Base-by-base conservation (phyloP, 1,139 yeast species). In the Suhomyces coccinellae region DNA sequence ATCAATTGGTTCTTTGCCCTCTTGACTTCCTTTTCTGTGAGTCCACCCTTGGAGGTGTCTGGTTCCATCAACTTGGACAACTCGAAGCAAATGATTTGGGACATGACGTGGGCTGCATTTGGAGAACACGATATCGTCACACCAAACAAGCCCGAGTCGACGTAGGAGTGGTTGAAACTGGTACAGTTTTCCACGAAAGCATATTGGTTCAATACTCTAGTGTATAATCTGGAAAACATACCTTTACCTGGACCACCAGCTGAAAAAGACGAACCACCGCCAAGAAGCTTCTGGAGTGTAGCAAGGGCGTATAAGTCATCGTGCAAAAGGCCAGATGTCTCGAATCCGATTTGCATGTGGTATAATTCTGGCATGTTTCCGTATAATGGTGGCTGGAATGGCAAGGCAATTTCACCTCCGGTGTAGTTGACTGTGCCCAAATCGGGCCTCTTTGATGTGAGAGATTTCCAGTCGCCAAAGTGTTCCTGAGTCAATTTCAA, bases 201-300 rank as follows among this genome's bases (percentile, higher is more conserved):
- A 62, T 87, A 88, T 62, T 87, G 93, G 67, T 93, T 93, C 60
- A 93, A 75, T 2, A 93, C 97, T 55, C 91, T 81, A 0, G 97
- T 89, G 69, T 90, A 93, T 27, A 95, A 79, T 49, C 99, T 77
- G 2, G 97, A 88, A 64, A 90, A 95, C 98, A 93, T 91, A 6
- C 99, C 99, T 67, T 93, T 93, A 45, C 99, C 99, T n/a, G 99
- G 99, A 0, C 99, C 99, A 53, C 99, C 99, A 10, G 99, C 98
- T 20, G 95, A 85, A 61, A 93, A 93, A 1, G 98, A 90, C 7
- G 97, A 95, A 42, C 99, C 99, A 32, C 98, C 98, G 34, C 99
- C 99, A n/a, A 93, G 72, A 27, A 93, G 73, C 49, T 93, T 90
- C 61, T 93, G 99, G 46, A 93, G 76, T 1, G 93, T 85, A 1